phyloP scores from a whole-genome alignment of 2,329 filamentous ascomycete species.

The Fusarium devonianum region DNA sequence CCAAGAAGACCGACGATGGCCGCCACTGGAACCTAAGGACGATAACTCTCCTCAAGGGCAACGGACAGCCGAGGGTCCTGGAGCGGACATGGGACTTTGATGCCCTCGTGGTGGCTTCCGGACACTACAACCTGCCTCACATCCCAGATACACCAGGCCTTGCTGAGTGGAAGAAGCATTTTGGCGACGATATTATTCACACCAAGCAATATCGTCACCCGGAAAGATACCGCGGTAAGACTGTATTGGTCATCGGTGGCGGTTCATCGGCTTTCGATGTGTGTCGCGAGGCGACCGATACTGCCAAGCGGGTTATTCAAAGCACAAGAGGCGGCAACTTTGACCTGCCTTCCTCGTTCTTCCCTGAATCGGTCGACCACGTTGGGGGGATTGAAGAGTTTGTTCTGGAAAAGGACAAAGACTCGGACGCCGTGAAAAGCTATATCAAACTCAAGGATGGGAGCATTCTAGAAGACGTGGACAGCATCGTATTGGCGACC shows the following conservation, averaged over 20 bases:
- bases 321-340: slow-evolving; percentile 66
- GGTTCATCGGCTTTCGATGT: slow-evolving; percentile 54
- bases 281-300: slow-evolving; percentile 47
- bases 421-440: slow-evolving; percentile 54
- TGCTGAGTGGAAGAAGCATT: slow-evolving; percentile 60
- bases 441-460: slow-evolving; percentile 62
- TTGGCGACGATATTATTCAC: slow-evolving; percentile 64
- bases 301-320: slow-evolving; percentile 52
- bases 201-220: slow-evolving; percentile 77
- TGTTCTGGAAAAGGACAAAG: slow-evolving; percentile 25
- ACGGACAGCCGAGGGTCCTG: slow-evolving; percentile 35
- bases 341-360: slow-evolving; percentile 60
- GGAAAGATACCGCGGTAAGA: slow-evolving; percentile 62
- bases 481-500: slow-evolving; percentile 70
- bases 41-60: slow-evolving; percentile 48
- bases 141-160: slow-evolving; percentile 68
- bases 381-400: slow-evolving; percentile 61
- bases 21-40: slow-evolving; percentile 60
- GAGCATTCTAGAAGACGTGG: slow-evolving; percentile 59
- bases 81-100: slow-evolving; percentile 59
- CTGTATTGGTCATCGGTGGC: slow-evolving; percentile 62
- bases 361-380: slow-evolving; percentile 61
- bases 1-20: slow-evolving; percentile 52
- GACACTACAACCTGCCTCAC: slow-evolving; percentile 70
- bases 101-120: slow-evolving; percentile 69